These are phyloP conservation scores for Auriscalpium orientale DNA, from an alignment of 768 basidiomycete species.

Conservation along the genomic window DNA sequence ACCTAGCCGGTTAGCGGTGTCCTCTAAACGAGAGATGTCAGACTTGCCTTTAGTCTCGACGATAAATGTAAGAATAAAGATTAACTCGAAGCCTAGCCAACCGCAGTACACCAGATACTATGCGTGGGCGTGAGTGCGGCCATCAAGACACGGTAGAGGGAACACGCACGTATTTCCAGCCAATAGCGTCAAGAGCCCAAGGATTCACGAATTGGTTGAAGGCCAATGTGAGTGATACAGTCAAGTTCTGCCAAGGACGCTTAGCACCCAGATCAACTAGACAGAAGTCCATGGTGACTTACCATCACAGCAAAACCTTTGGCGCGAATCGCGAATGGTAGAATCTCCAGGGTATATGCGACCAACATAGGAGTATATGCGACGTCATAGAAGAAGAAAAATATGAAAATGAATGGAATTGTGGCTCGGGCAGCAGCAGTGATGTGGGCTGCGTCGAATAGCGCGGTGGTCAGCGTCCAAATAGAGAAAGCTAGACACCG, in stretches of 20 bases:
- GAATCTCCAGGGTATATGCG: slow-evolving; percentile 63
- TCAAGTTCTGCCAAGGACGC: slow-evolving; percentile 41
- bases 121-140: slow-evolving; percentile 3
- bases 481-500: slow-evolving; percentile 37
- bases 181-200: slow-evolving; percentile 48
- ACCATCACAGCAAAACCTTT: slow-evolving; percentile 76
- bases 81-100: slow-evolving; percentile 56
- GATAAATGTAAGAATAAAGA: slow-evolving; percentile 46
- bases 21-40: not conserved
- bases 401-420: slow-evolving; percentile 58
- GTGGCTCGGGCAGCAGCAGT: slow-evolving; percentile 39
- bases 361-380: slow-evolving; percentile 72
- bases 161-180: slow-evolving; percentile 33
- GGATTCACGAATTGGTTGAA: slow-evolving; percentile 81
- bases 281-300: slow-evolving; percentile 13
- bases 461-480: slow-evolving; percentile 46
- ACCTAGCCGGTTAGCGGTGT: slow-evolving; percentile 7
- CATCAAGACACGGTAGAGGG: not conserved
- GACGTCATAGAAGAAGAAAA: slow-evolving; percentile 50
- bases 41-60: slow-evolving; percentile 55
- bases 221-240: slow-evolving; percentile 56
- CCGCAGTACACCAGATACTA: slow-evolving; percentile 54
- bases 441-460: slow-evolving; percentile 25
- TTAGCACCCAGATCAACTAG: not conserved
- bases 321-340: slow-evolving; percentile 74